A percentile compares a stretch with the other conserved stretches of the same genome.
Evolutionary conservation across 192 early-diverging fungal species (phyloP).

Genomic region (Backusella parvicylindrica): DNA sequence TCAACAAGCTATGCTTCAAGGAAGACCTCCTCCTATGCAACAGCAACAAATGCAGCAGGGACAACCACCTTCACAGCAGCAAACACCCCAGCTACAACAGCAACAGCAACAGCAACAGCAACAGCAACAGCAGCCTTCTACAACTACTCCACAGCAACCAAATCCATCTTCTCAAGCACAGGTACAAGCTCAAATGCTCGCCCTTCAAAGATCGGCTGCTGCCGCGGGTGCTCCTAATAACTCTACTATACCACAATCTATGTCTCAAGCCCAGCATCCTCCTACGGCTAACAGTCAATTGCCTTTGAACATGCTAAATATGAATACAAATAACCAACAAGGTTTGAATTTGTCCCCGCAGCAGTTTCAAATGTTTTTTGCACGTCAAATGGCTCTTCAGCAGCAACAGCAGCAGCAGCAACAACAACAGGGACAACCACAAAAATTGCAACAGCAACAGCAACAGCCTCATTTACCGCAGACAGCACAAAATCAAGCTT

Average conservation of each 20-base stretch:
- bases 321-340: background rate
- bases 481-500: background rate
- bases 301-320: slow-evolving; percentile 10
- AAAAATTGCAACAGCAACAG: background rate
- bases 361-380: slow-evolving; percentile 24
- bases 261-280: background rate
- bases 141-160: background rate
- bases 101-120: slow-evolving; percentile 13
- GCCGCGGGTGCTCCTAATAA: background rate
- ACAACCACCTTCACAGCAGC: slow-evolving; percentile 1
- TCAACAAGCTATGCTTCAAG: slow-evolving; percentile 26
- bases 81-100: background rate
- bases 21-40: slow-evolving; percentile 13
- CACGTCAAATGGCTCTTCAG: slow-evolving; percentile 27
- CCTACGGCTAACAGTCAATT: background rate
- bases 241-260: background rate
- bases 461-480: background rate
- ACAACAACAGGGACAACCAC: slow-evolving; percentile 4
- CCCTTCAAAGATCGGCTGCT: slow-evolving; percentile 8
- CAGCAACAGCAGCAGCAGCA: slow-evolving; percentile 26
- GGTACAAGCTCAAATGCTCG: slow-evolving; percentile 21
- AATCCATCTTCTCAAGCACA: slow-evolving; percentile 22
- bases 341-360: slow-evolving; percentile 13
- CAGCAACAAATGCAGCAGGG: slow-evolving; percentile 23
- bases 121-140: slow-evolving; percentile 16